These are phyloP conservation scores for Yamadazyma tumulicola DNA, from an alignment of 805 yeast genomes.

Conservation along the genomic window DNA sequence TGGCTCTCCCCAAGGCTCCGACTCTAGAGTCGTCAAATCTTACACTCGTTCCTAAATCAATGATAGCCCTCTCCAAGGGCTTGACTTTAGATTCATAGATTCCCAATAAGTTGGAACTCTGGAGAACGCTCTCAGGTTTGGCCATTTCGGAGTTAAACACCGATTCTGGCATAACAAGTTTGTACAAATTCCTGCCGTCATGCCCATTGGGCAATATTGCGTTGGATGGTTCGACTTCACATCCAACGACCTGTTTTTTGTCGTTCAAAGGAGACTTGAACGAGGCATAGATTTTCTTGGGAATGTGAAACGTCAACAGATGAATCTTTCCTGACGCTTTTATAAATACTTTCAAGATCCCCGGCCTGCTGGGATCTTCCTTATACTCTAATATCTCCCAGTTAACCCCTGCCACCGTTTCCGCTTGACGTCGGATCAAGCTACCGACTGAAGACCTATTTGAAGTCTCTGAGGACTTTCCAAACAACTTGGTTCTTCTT, in stretches of 20 bases:
- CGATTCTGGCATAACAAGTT: constrained; percentile 65
- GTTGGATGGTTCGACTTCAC: constrained; percentile 55
- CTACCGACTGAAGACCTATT: constrained; percentile 61
- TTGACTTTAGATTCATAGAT: constrained; percentile 73
- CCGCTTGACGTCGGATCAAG: constrained; percentile 75
- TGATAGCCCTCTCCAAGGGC: constrained; percentile 67
- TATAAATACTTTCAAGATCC: constrained; percentile 74
- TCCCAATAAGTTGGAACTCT: constrained; percentile 58
- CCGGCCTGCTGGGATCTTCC: constrained; percentile 52
- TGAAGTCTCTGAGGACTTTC: constrained; percentile 51
- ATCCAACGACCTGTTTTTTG: constrained; percentile 37
- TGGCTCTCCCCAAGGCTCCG: constrained; percentile 84
- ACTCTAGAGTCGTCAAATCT: constrained; percentile 63
- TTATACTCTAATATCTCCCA: constrained; percentile 86
- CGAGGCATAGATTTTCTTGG: constrained; percentile 68
- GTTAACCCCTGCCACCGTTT: constrained; percentile 64
- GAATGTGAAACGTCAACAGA: constrained; percentile 66
- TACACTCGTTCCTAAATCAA: constrained; percentile 74
- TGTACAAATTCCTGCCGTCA: constrained; percentile 51
- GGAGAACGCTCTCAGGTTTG: constrained; percentile 60
- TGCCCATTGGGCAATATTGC: constrained; percentile 72
- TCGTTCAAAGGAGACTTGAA: constrained; percentile 50
- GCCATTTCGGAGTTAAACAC: constrained; percentile 52
- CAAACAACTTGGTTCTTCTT: constrained; percentile 77
- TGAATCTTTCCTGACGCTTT: constrained; percentile 71